Evolutionary conservation across 805 yeast species (phyloP).

Genomic region (Candida arabinofermentans): DNA sequence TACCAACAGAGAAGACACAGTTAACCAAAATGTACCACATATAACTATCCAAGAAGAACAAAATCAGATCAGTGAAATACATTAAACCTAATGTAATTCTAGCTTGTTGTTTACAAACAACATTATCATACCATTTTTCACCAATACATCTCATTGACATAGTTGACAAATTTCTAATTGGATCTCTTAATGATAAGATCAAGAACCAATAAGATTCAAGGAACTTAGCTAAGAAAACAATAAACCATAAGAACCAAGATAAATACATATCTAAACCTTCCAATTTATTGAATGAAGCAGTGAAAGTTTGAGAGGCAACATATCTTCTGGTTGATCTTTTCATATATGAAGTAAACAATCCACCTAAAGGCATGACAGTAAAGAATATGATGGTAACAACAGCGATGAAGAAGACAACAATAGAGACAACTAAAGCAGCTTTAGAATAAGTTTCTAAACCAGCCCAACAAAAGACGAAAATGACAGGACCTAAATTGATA

Average conservation of each 20-base stretch:
- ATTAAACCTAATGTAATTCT: slow-evolving; percentile 87
- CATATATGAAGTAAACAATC: slow-evolving; percentile 89
- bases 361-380: slow-evolving; percentile 95
- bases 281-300: slow-evolving; percentile 83
- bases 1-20: slow-evolving; percentile 93
- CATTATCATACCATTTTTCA: slow-evolving; percentile 82
- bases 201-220: slow-evolving; percentile 90
- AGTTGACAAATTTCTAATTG: slow-evolving; percentile 82
- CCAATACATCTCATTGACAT: slow-evolving; percentile 93
- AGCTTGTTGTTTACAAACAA: slow-evolving; percentile 80
- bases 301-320: slow-evolving; percentile 91
- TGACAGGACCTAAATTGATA: slow-evolving; percentile 79
- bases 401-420: slow-evolving; percentile 87
- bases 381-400: slow-evolving; percentile 80
- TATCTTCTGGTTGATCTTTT: slow-evolving; percentile 81
- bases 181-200: slow-evolving; percentile 87
- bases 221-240: slow-evolving; percentile 85
- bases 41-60: slow-evolving; percentile 98
- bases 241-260: slow-evolving; percentile 87
- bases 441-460: slow-evolving; percentile 61
- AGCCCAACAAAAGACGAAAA: slow-evolving; percentile 80
- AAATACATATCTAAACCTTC: slow-evolving; percentile 92
- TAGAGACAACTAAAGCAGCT: slow-evolving; percentile 73
- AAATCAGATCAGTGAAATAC: slow-evolving; percentile 86
- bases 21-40: slow-evolving; percentile 97